phyloP scores from a whole-genome alignment of 2,329 filamentous ascomycete genomes.

The Scytalidium lignicola region DNA sequence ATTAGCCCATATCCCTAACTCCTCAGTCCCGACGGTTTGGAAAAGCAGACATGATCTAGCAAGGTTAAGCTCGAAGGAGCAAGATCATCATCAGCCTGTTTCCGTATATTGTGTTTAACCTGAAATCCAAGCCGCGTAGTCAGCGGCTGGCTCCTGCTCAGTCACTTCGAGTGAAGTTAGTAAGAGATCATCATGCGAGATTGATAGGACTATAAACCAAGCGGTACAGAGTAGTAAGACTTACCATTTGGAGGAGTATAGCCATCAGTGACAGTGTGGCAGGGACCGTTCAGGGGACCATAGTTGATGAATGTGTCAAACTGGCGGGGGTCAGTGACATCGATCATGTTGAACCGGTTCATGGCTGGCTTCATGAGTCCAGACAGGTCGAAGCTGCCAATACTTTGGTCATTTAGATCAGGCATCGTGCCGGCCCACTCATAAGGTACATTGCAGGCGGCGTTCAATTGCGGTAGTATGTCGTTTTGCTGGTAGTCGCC shows the following conservation, averaged over 20 bases:
- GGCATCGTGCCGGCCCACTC: conserved; percentile 14
- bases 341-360: conserved; percentile 56
- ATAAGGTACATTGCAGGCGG: not conserved
- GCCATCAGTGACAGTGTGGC: not conserved
- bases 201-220: not conserved
- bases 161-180: not conserved
- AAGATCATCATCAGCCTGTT: not conserved
- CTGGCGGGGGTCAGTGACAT: conserved; percentile 60
- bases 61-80: not conserved
- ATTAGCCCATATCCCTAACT: not conserved
- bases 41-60: not conserved
- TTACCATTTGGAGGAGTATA: conserved; percentile 2
- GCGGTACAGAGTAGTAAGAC: not conserved
- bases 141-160: not conserved
- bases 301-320: conserved; percentile 60
- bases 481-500: not conserved
- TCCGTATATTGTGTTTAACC: not conserved
- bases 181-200: not conserved
- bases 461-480: not conserved
- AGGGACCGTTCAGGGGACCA: not conserved
- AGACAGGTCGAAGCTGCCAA: conserved; percentile 5
- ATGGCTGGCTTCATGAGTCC: not conserved
- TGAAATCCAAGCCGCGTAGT: not conserved
- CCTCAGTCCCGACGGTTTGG: not conserved
- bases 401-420: conserved; percentile 11